Evolutionary conservation across 768 basidiomycete genomes (phyloP).

Genomic region (Kwoniella pini): DNA sequence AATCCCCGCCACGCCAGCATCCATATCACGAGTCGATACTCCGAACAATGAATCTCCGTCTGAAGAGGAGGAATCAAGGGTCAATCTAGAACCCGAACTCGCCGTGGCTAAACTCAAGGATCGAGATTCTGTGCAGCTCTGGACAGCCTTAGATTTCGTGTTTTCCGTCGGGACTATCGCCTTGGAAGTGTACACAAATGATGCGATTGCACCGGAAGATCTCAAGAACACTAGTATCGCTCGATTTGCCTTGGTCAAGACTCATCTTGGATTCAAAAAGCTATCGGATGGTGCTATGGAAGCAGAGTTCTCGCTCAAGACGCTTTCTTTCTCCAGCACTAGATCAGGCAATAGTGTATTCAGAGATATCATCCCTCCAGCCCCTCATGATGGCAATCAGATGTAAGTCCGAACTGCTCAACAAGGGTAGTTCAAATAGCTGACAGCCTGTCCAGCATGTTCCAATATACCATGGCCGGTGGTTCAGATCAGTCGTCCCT

Average conservation of each 20-base stretch:
- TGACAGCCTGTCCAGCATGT: slow-evolving; percentile 59
- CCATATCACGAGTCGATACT: slow-evolving; percentile 19
- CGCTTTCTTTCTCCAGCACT: slow-evolving; percentile 88
- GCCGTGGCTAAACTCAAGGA: slow-evolving; percentile 39
- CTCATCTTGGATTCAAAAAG: slow-evolving; percentile 74
- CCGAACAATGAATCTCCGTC: slow-evolving; percentile 9
- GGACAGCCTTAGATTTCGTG: slow-evolving; percentile 72
- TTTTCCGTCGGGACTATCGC: slow-evolving; percentile 71
- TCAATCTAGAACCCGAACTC: slow-evolving; percentile 56
- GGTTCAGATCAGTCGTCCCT: slow-evolving; percentile 63
- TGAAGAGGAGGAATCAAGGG: slow-evolving; percentile 25
- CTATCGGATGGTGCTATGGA: slow-evolving; percentile 81
- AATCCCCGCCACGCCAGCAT: slow-evolving; percentile 27
- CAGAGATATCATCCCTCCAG: slow-evolving; percentile 92
- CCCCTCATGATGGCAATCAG: slow-evolving; percentile 79
- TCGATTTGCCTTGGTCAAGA: slow-evolving; percentile 78
- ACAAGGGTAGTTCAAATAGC: background rate
- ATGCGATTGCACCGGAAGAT: slow-evolving; percentile 62
- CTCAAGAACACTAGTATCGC: slow-evolving; percentile 79
- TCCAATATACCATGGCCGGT: slow-evolving; percentile 78
- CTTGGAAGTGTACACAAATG: slow-evolving; percentile 78
- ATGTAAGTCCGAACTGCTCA: slow-evolving; percentile 56
- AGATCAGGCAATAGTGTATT: slow-evolving; percentile 78
- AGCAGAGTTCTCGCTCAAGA: slow-evolving; percentile 81
- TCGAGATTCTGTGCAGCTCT: slow-evolving; percentile 57